Evolutionary conservation across 495 filamentous ascomycete genomes (phyloP), one percentile per base, ranked within the genome.

Genomic region (Aspergillus funiculosus): DNA sequence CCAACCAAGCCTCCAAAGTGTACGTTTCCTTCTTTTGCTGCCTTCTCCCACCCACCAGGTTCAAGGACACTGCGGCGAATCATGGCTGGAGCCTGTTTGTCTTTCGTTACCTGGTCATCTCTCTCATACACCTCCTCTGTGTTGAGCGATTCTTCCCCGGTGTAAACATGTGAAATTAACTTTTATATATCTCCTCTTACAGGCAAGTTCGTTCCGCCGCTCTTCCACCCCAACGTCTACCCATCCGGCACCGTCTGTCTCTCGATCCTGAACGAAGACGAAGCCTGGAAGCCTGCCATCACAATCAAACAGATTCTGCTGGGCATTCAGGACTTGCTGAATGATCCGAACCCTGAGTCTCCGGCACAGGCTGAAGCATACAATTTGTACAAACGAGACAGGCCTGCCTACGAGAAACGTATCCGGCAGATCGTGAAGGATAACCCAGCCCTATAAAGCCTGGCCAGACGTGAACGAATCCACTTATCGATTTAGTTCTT

Each of bases 191-290:
- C 14, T 41, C 44, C 9, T 3, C 38, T 8, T 52, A 31, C 53
- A 97, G 91, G 91, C 82, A 95, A 95, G 79, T 99, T 99, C 57
- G 76, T 82, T 1, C 92, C 92, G 5, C 89, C 92, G 2, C 83
- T 99, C 10, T 99, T 97, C 74, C 92, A 99, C 61, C 92, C 92
- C 0, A 99, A 99, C 59, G 94, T 99, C 57, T 99, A 99, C 62
- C 92, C 92, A 1, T 96, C 91, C 2, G 94, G 92, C 44, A 97
- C 92, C 14, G 94, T 99, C 40, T 99, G 92, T 62, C 78, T 99
- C 9, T 95, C 88, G 11, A 99, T 99, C 54, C 66, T 99, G 46
- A 99, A 99, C 66, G 94, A 99, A 63, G 92, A 99, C 51, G 92
- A 99, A 59, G 92, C 86, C 6, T 99, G 94, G 92, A 89, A 90